Conservation (phyloP, 2,329 filamentous ascomycete species). For the Fusarium heterosporum region DNA sequence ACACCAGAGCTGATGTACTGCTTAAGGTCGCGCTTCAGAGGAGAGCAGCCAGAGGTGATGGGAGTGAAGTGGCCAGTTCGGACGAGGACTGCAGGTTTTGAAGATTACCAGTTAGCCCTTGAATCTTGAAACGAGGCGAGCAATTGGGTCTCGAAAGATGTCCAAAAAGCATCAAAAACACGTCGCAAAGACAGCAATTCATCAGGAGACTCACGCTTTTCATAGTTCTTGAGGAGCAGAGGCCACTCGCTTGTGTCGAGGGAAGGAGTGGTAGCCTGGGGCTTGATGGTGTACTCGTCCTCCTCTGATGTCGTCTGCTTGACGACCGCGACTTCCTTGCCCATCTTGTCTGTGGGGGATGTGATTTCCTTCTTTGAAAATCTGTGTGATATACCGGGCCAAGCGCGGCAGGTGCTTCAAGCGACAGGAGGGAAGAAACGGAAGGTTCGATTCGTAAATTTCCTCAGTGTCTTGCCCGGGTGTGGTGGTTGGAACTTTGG, state of each 20-base stretch:
- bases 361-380: conserved; percentile 27
- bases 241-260: conserved; percentile 93
- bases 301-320: conserved; percentile 60
- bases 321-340: conserved; percentile 59
- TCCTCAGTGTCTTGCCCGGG: conserved; percentile 50
- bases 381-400: conserved; percentile 47
- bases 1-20: conserved; percentile 97
- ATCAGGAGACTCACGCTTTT: conserved; percentile 74
- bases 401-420: conserved; percentile 44
- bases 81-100: conserved; percentile 75
- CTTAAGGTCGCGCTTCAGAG: conserved; percentile 94
- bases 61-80: conserved; percentile 97
- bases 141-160: conserved; percentile 15
- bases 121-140: not conserved
- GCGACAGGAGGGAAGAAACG: conserved; percentile 45
- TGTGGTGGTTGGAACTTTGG: conserved; percentile 41
- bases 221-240: conserved; percentile 94
- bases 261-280: conserved; percentile 80
- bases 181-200: not conserved
- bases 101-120: conserved; percentile 35
- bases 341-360: conserved; percentile 50
- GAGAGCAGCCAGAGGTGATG: conserved; percentile 91
- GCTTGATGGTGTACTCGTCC: conserved; percentile 90
- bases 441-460: conserved; percentile 46
- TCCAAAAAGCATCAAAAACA: conserved; percentile 5